phyloP scores from a whole-genome alignment of 441 rosid species.

The Bocquillonia castaneifolia region DNA sequence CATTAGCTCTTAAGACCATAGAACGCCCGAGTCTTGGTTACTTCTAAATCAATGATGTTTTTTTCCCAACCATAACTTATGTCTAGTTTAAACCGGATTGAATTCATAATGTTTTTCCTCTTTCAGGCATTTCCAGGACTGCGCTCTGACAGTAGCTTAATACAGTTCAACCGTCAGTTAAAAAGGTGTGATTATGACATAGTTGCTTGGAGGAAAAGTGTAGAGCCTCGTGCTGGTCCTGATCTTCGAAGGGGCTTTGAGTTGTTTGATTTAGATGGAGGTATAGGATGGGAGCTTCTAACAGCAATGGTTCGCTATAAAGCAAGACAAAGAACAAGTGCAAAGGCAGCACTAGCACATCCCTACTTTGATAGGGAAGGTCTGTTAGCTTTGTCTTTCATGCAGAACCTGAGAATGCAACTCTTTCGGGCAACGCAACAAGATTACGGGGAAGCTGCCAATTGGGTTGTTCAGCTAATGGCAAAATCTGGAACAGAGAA shows the following conservation, averaged over 20 bases:
- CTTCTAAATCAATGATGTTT: neutral
- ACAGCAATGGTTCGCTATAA: slow-evolving; percentile 84
- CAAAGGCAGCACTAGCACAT: slow-evolving; percentile 81
- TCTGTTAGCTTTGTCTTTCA: slow-evolving; percentile 60
- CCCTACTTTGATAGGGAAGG: slow-evolving; percentile 85
- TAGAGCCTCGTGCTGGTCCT: slow-evolving; percentile 70
- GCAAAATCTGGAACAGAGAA: slow-evolving; percentile 85
- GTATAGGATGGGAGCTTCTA: slow-evolving; percentile 93
- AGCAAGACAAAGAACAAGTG: slow-evolving; percentile 82
- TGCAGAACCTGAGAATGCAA: slow-evolving; percentile 77
- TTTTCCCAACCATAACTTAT: neutral
- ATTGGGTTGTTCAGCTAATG: slow-evolving; percentile 74
- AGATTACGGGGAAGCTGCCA: slow-evolving; percentile 76
- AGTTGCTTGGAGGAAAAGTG: slow-evolving; percentile 64
- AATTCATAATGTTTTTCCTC: slow-evolving; percentile 10
- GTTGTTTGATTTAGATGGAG: slow-evolving; percentile 71
- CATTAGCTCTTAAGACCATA: slow-evolving; percentile 5
- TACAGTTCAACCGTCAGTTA: slow-evolving; percentile 86
- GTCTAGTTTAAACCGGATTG: neutral
- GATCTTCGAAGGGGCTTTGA: slow-evolving; percentile 74
- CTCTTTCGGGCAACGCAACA: slow-evolving; percentile 78
- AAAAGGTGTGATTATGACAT: slow-evolving; percentile 88
- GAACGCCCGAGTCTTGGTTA: neutral
- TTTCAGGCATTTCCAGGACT: slow-evolving; percentile 70
- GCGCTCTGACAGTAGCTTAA: slow-evolving; percentile 65